Base-by-base conservation (phyloP, 768 basidiomycete species). In the Tulasnella sp. region DNA sequence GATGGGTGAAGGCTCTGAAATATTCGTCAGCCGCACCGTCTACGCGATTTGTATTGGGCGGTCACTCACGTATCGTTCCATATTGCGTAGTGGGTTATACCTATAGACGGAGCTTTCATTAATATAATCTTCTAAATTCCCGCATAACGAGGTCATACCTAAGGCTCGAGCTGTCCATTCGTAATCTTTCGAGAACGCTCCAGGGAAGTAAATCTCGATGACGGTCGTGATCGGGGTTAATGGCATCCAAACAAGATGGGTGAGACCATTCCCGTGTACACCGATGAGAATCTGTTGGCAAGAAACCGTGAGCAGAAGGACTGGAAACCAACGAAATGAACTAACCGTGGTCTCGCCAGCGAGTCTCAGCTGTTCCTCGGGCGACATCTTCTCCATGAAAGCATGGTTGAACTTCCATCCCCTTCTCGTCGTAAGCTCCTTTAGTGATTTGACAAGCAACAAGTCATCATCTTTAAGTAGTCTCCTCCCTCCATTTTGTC, bases 211-310 rank as follows among this genome's bases (percentile, higher is more conserved):
- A 19, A 96, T 89, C 85, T 96, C 94, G 81, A 96, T 92, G 38
- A 96, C 93, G 5, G 93, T 91, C 12, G 93, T 91, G 27, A 90
- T 85, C 0, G 89, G 90, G 7, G 91, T 93, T 0, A 89, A 89
- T 31, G 92, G 90, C 93, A 96, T 94, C 87, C 92, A 90, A 68
- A 96, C 88, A n/a, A 96, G 88, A 83, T 95, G 94, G 10, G 94
- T 93, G 0, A 96, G 88, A 12, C 94, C 94, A 82, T 94, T 95
- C 9, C 93, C 93, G 80, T 93, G 93, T 0, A 93, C 90, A 39
- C 92, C 92, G 14, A 94, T 85, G 82, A 93, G 84, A 79, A 93
- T 88, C 92, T 93, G 76, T 72, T 0, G 5, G 79, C 77, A 75
- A 58, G 36, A 71, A 21, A 76, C 40, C n/a, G 9, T 58, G 21